Evolutionary conservation across 1,139 yeast species (phyloP), one percentile per base, ranked within the genome.

Genomic region (Geotrichum fermentans): DNA sequence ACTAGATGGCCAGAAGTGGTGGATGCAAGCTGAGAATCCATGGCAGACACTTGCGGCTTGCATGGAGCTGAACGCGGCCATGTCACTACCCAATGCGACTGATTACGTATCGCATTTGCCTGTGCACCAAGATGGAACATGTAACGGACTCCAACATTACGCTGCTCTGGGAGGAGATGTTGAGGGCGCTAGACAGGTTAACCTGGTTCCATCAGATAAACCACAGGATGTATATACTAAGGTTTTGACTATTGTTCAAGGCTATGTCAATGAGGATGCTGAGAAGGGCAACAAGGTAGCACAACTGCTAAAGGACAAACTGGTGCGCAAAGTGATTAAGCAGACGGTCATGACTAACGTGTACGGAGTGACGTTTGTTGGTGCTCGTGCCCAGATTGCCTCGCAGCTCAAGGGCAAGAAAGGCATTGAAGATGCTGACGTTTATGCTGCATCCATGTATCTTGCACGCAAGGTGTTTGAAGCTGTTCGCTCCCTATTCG

Each of bases 321-420:
- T 92, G 54, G 77, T 83, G 21, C 78, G 99, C 61, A 90, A 90
- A 65, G 83, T 92, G 43, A 96, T 92, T 43, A 92, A 92, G 65
- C 97, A 92, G 67, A 88, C 98, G 0, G 98, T 92, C 28, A 92
- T 92, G 99, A 92, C 99, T 1, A 90, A 89, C 61, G 99, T 92
- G 39, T 92, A 94, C 64, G 99, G 99, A 59, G 99, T 92, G 11
- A 92, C 99, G 0, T 88, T 79, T 64, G 78, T 88, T 55, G 99
- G 99, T 17, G 98, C 97, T 0, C 78, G 88, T 24, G 83, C 82
- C 3, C 99, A 92, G 70, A 88, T 92, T 60, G 62, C 67, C 26
- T 59, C 61, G 46, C 69, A 71, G 51, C 71, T 69, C 60, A 71
- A 67, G 56, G 77, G 64, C 64, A 69, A 65, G 55, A 74, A 58